Base-by-base conservation (phyloP, 345 rosid species). In the Salix viminalis region DNA sequence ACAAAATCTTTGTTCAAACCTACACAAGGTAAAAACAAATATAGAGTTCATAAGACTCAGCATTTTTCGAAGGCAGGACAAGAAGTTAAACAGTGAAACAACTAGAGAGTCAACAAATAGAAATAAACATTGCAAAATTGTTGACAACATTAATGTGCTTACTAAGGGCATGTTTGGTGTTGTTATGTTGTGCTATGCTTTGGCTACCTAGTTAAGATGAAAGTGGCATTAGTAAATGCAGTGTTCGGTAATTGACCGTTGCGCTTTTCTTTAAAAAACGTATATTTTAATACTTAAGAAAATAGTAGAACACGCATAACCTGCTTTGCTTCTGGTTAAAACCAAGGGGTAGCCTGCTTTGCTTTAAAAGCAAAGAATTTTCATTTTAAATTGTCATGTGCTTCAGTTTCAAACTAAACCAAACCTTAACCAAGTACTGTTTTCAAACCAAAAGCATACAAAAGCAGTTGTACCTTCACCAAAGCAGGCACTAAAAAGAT, bases 1-100 rank as follows among this genome's bases (percentile, higher is more conserved):
- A 89, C 93, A 77, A 96, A 86, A 82, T 93, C 93, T 79, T 90
- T 93, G 84, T 91, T 93, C 90, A 96, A 74, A 32, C 99, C 97
- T 93, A 79, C 67, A 76, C 13, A 30, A 10, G 39, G 48, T 65
- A 18, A 30, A 41, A 44, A 48, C 61, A 69, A 19, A 37, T 36
- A 36, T 6, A 26, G 9, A 77, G 68, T 37, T 60, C 39, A 26
- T 18, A 34, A 32, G 46, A 75, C 30, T 26, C 12, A 8, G 41
- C 72, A 67, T 30, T 30, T 60, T 39, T 48, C 13, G 23, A 24
- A 13, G 6, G 21, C 58, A 39, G 16, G 16, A 66, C 15, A 41
- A 10, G 32, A 46, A 64, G 7, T 41, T 62, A 30, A 34, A 26
- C 19, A 60, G 16, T 18, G 46, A 65, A 2, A n/a, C 50, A 77